Evolutionary conservation across 768 basidiomycete species (phyloP).

Genomic region (Leccinum barrowsii): DNA sequence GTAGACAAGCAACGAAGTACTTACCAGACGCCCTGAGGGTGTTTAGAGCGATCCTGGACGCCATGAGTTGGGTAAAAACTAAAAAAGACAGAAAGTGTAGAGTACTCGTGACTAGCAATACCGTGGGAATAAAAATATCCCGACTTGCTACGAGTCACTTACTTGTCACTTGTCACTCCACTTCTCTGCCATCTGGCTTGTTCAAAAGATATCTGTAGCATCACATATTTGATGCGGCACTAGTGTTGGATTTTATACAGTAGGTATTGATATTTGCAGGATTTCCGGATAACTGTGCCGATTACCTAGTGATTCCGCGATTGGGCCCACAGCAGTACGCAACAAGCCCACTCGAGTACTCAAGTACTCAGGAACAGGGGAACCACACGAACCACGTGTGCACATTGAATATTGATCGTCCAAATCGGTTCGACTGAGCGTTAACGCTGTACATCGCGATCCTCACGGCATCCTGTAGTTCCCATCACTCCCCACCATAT

Average conservation of each 20-base stretch:
- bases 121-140: constrained; percentile 32
- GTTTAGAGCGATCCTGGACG: constrained; percentile 68
- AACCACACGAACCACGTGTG: neutral
- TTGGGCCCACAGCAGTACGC: neutral
- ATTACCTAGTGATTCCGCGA: too few relatives aligned
- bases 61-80: constrained; percentile 39
- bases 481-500: neutral
- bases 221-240: too few relatives aligned
- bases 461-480: neutral
- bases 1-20: constrained; percentile 8
- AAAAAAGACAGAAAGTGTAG: constrained; percentile 5
- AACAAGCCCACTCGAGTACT: neutral
- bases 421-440: neutral
- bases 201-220: too few relatives aligned
- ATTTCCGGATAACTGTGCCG: too few relatives aligned
- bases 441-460: neutral
- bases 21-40: constrained; percentile 60
- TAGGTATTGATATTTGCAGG: too few relatives aligned
- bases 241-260: too few relatives aligned
- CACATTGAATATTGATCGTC: neutral
- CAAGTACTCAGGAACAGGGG: neutral
- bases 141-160: constrained; percentile 25
- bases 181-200: too few relatives aligned
- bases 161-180: neutral
- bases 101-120: constrained; percentile 6